Evolutionary conservation across 2,329 filamentous ascomycete genomes (phyloP).

Genomic region (Sporothrix brunneoviolacea): DNA sequence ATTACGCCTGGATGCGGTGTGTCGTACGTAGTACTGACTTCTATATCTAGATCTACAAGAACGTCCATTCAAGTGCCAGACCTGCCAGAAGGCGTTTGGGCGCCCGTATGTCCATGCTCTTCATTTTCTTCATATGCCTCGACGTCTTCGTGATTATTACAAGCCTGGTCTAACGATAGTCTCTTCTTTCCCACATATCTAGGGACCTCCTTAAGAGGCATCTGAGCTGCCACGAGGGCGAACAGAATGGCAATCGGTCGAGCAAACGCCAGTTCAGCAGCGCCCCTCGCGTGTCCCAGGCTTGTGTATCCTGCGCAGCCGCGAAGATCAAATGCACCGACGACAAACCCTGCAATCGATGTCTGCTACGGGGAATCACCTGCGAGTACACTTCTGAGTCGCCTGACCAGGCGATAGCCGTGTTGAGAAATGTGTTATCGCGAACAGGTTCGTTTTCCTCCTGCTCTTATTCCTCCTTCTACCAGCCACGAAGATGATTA

Average conservation of each 20-base stretch:
- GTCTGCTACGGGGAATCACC: constrained; percentile 38
- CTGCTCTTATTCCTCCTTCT: no score
- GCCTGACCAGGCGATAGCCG: not conserved
- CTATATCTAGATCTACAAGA: constrained; percentile 13
- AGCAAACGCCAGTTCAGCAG: constrained; percentile 12
- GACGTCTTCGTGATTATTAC: not conserved
- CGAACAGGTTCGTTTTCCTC: no score
- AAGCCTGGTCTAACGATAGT: not conserved
- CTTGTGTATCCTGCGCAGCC: constrained; percentile 44
- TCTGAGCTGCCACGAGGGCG: constrained; percentile 6
- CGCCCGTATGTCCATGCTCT: constrained; percentile 5
- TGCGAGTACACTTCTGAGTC: constrained; percentile 31
- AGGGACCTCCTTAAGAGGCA: constrained; percentile 17
- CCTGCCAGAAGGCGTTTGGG: constrained; percentile 15
- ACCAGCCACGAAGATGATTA: not conserved
- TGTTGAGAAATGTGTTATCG: no score
- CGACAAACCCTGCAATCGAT: constrained; percentile 46
- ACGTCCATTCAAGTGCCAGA: constrained; percentile 14
- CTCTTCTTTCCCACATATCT: not conserved
- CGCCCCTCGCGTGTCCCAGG: constrained; percentile 45
- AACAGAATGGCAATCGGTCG: not conserved
- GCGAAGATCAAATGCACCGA: constrained; percentile 52
- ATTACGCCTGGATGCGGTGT: not conserved
- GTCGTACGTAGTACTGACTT: no score
- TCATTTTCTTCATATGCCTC: not conserved